A percentile compares a stretch with the other conserved stretches of the same genome.
These are phyloP conservation scores for Cryptosporidium tyzzeri DNA, from an alignment of 169 alveolate genomes.

Conservation along the genomic window DNA sequence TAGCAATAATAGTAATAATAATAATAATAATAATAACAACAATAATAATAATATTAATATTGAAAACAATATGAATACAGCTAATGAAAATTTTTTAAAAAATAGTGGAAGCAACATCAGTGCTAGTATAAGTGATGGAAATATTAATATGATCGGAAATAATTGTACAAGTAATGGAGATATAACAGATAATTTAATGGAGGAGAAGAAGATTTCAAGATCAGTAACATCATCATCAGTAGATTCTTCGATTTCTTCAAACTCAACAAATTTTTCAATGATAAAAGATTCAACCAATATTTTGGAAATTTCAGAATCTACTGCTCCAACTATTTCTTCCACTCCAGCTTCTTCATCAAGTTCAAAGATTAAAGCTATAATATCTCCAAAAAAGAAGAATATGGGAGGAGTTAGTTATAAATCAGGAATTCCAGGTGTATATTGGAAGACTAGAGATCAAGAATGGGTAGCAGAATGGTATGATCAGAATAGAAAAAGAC, in stretches of 20 bases:
- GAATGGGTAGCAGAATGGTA: slow-evolving; percentile 77
- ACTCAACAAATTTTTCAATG: slow-evolving; percentile 21
- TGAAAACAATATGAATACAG: neutral
- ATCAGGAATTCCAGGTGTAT: slow-evolving; percentile 75
- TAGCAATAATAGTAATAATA: neutral
- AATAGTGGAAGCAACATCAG: neutral
- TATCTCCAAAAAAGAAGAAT: slow-evolving; percentile 29
- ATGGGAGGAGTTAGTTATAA: slow-evolving; percentile 17
- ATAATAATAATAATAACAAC: neutral
- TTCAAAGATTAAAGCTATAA: slow-evolving; percentile 10
- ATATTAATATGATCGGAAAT: neutral
- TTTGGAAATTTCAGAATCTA: slow-evolving; percentile 25
- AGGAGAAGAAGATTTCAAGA: slow-evolving; percentile 7
- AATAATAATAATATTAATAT: neutral
- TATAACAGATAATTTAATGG: neutral
- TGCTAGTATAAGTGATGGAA: neutral
- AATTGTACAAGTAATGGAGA: neutral
- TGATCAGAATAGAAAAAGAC: slow-evolving; percentile 75
- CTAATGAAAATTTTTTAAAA: neutral
- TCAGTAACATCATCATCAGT: slow-evolving; percentile 59
- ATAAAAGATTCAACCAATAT: slow-evolving; percentile 3
- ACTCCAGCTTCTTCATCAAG: slow-evolving; percentile 42
- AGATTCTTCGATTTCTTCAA: slow-evolving; percentile 31
- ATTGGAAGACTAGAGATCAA: slow-evolving; percentile 73
- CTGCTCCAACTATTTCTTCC: slow-evolving; percentile 39